phyloP scores from a whole-genome alignment of 2,329 filamentous ascomycete species.

The Chrysosphaeria jannelii region DNA sequence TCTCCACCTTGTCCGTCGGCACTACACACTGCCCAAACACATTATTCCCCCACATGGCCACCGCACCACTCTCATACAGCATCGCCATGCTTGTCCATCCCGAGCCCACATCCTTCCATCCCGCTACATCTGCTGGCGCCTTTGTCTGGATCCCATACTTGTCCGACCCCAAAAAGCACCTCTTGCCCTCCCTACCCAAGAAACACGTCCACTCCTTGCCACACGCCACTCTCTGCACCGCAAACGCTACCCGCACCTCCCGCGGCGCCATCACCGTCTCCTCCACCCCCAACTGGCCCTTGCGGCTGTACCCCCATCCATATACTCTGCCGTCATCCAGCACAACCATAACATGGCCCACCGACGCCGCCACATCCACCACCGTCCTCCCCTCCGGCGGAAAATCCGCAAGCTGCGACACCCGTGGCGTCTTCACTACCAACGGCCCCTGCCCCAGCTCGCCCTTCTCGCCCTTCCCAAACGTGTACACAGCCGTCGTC shows the following conservation, averaged over 20 bases:
- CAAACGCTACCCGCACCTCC: conserved; percentile 29
- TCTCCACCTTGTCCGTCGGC: conserved; percentile 16
- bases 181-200: conserved; percentile 21
- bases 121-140: conserved; percentile 19
- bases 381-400: conserved; percentile 28
- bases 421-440: conserved; percentile 16
- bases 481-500: conserved; percentile 23
- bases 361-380: conserved; percentile 35
- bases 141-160: conserved; percentile 35
- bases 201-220: conserved; percentile 69
- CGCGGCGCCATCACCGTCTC: conserved; percentile 25
- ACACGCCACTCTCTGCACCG: conserved; percentile 36
- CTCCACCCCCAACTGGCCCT: conserved; percentile 48
- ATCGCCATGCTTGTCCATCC: conserved; percentile 66
- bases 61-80: conserved; percentile 23
- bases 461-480: conserved; percentile 37
- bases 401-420: conserved; percentile 25
- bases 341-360: conserved; percentile 49
- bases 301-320: conserved; percentile 69
- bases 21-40: conserved; percentile 62
- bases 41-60: conserved; percentile 55
- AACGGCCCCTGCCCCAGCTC: conserved; percentile 35
- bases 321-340: conserved; percentile 48
- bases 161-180: conserved; percentile 42
- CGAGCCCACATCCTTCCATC: conserved; percentile 39